These are phyloP conservation scores for Penicillium canariense DNA, from an alignment of 495 filamentous ascomycete species.

Conservation along the genomic window DNA sequence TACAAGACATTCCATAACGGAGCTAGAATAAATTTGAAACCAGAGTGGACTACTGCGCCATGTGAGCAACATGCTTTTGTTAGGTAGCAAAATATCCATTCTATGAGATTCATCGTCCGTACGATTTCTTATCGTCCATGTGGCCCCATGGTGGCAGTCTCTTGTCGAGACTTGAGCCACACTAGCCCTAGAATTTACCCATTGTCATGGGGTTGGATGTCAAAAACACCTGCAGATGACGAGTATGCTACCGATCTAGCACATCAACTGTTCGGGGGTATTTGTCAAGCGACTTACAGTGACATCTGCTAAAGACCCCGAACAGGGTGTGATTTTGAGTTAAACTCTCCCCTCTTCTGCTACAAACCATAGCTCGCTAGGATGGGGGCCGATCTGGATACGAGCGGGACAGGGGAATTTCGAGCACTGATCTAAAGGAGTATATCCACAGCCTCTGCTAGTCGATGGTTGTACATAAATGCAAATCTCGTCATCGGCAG, in stretches of 20 bases:
- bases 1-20: not conserved
- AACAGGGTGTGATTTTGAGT: not conserved
- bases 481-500: slow-evolving; percentile 24
- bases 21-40: not conserved
- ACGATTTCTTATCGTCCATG: not conserved
- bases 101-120: not conserved
- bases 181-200: too few species aligned
- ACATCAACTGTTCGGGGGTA: too few species aligned
- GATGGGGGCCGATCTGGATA: not conserved
- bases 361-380: not conserved
- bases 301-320: too few species aligned
- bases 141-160: not conserved
- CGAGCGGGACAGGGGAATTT: not conserved
- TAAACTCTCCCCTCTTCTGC: not conserved
- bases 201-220: too few species aligned
- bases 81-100: not conserved
- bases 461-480: slow-evolving; percentile 11
- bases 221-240: too few species aligned
- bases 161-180: not conserved
- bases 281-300: not conserved
- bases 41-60: not conserved
- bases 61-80: not conserved
- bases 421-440: not conserved
- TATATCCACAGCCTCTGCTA: not conserved
- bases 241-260: too few species aligned